Evolutionary conservation across 2,329 filamentous ascomycete species (phyloP), one percentile per base, ranked within the genome.

Genomic region (Apiospora hydei): DNA sequence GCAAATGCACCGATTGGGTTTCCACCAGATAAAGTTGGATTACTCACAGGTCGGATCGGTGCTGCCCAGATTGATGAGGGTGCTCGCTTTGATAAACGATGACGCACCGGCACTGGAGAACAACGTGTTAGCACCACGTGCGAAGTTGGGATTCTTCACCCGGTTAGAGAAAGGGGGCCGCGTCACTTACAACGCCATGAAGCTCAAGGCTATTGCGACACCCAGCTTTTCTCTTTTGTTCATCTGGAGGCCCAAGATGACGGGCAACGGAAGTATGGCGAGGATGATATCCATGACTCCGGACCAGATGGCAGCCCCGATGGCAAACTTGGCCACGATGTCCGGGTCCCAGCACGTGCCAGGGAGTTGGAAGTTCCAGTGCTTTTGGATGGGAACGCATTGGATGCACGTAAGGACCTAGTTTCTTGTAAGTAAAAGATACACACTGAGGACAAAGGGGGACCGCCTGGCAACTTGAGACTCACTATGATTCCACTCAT

Each of bases 201-300:
- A 77, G 53, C 77, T 78, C 78, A 80, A 78, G 1, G 79, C 79
- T 7, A 80, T 72, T 1, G 76, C 76, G 2, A 81, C 75, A n/a
- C 79, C 78, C 0, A 81, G 70, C 71, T 77, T 77, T 66, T 81
- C 80, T 8, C 74, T 72, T n/a, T 47, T 77, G 46, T 72, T 76
- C 78, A 81, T 79, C 26, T 78, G 77, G 47, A 81, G 74, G 6
- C 77, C 73, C 72, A 76, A 75, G 1, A 81, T 77, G 4, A 81
- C 51, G 57, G 77, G 76, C 79, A 80, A 80, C 0, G 80, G 79
- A 1, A 81, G 64, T 34, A 77, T 64, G 1, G 80, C 79, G 49
- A 81, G 73, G 4, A 73, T 51, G 14, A 81, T 78, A 73, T 81
- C 78, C 53, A 77, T 75, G 10, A 75, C 47, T 2, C 77, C 77